Conservation (phyloP, 768 basidiomycete genomes). For the Termitomyces sp. region DNA sequence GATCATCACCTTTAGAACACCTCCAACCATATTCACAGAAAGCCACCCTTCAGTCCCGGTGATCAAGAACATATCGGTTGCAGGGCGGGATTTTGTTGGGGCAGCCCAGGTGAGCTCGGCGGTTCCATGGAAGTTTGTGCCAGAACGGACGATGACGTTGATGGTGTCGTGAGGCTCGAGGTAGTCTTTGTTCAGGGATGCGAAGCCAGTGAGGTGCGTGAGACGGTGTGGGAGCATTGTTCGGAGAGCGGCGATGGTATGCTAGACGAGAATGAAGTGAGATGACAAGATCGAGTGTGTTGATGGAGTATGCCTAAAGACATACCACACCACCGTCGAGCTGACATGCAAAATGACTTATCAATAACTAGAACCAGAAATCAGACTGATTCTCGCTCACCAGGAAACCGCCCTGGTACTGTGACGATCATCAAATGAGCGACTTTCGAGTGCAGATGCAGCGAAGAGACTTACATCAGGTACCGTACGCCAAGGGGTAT, state of each 20-base stretch:
- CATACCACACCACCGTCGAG: conserved; percentile 78
- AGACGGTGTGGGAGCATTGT: conserved; percentile 51
- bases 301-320: not conserved
- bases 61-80: conserved; percentile 41
- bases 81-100: conserved; percentile 40
- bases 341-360: conserved; percentile 25
- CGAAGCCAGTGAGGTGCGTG: conserved; percentile 56
- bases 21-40: conserved; percentile 32
- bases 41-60: conserved; percentile 66
- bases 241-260: conserved; percentile 63
- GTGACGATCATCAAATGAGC: not conserved
- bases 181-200: conserved; percentile 66
- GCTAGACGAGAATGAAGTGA: conserved; percentile 32
- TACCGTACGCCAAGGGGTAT: conserved; percentile 79
- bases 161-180: conserved; percentile 82
- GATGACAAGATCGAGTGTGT: conserved; percentile 1
- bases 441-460: not conserved
- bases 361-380: conserved; percentile 1
- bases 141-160: conserved; percentile 49
- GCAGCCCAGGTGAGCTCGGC: conserved; percentile 62
- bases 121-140: conserved; percentile 50
- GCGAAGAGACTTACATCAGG: conserved; percentile 57
- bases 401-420: conserved; percentile 83
- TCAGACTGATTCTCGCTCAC: conserved; percentile 36
- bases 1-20: conserved; percentile 34